phyloP scores from a whole-genome alignment of 805 yeast genomes.

The Kodamaea leandrae region DNA sequence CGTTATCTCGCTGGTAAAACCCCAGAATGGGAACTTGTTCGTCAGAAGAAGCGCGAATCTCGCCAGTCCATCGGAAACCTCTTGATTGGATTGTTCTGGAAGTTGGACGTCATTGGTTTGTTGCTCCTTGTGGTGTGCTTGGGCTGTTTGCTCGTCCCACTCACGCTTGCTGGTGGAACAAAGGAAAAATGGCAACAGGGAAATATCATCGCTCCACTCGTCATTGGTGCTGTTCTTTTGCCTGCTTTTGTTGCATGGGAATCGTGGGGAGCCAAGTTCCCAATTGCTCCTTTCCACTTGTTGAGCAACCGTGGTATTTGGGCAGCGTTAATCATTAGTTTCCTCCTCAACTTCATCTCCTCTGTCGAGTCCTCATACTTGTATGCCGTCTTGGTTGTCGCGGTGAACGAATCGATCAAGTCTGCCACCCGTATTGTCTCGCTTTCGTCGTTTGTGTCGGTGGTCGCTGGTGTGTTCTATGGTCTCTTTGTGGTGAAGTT shows the following conservation, averaged over 20 bases:
- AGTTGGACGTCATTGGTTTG: slow-evolving; percentile 36
- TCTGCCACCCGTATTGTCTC: slow-evolving; percentile 18
- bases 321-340: slow-evolving; percentile 15
- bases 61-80: slow-evolving; percentile 5
- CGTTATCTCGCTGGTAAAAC: slow-evolving; percentile 17
- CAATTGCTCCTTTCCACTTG: slow-evolving; percentile 16
- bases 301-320: slow-evolving; percentile 20
- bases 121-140: slow-evolving; percentile 32
- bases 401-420: slow-evolving; percentile 14
- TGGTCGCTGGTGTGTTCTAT: slow-evolving; percentile 14
- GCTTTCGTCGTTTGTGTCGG: slow-evolving; percentile 16
- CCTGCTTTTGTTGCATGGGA: slow-evolving; percentile 17
- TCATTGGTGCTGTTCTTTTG: slow-evolving; percentile 15
- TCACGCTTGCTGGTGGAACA: slow-evolving; percentile 30
- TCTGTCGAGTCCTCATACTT: slow-evolving; percentile 15
- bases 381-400: slow-evolving; percentile 17
- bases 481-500: slow-evolving; percentile 16
- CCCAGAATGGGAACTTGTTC: slow-evolving; percentile 17
- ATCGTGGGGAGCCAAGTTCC: slow-evolving; percentile 14
- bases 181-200: slow-evolving; percentile 16
- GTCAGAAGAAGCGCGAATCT: slow-evolving; percentile 10
- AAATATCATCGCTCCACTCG: slow-evolving; percentile 10
- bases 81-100: slow-evolving; percentile 20
- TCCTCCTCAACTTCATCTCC: slow-evolving; percentile 15
- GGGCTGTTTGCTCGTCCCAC: slow-evolving; percentile 35